Evolutionary conservation across 257 asterid genomes (phyloP).

Genomic region (Forsythia viridissima): DNA sequence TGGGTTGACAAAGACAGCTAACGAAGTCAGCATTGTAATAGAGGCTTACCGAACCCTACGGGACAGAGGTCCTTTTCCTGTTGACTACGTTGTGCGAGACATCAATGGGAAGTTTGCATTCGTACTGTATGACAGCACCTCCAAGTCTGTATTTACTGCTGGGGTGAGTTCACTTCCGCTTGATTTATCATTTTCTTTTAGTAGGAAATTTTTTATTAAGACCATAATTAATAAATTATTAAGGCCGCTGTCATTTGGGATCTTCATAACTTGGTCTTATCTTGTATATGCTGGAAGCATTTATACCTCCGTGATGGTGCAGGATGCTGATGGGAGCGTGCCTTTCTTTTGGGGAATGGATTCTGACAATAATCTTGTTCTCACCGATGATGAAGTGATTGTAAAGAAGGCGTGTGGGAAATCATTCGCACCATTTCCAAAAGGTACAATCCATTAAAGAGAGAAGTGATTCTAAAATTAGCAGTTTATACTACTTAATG

Average conservation of each 20-base stretch:
- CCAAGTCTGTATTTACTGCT: conserved; percentile 27
- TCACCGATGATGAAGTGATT: conserved; percentile 31
- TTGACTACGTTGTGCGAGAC: conserved; percentile 33
- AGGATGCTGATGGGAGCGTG: conserved; percentile 43
- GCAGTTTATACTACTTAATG: neutral
- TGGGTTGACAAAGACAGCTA: conserved; percentile 29
- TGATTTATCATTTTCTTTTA: neutral
- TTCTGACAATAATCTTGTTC: conserved; percentile 29
- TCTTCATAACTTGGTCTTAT: neutral
- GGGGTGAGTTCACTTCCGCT: neutral
- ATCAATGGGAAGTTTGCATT: conserved; percentile 33
- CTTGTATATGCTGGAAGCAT: neutral
- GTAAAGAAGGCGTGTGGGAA: conserved; percentile 37
- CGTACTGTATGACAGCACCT: conserved; percentile 25
- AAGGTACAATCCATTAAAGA: conserved; percentile 21
- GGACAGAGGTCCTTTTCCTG: conserved; percentile 35
- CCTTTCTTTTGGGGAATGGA: conserved; percentile 45
- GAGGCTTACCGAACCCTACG: conserved; percentile 33
- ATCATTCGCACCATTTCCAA: conserved; percentile 42
- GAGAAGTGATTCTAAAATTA: neutral
- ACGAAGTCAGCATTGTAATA: conserved; percentile 30
- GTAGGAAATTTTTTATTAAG: neutral
- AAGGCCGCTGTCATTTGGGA: neutral
- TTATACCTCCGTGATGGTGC: neutral
- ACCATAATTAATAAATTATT: neutral